A percentile compares a stretch with the other conserved stretches of the same genome.
Conservation (phyloP, 176 grass and related monocot genomes). For the Bothriochloa decipiens region DNA sequence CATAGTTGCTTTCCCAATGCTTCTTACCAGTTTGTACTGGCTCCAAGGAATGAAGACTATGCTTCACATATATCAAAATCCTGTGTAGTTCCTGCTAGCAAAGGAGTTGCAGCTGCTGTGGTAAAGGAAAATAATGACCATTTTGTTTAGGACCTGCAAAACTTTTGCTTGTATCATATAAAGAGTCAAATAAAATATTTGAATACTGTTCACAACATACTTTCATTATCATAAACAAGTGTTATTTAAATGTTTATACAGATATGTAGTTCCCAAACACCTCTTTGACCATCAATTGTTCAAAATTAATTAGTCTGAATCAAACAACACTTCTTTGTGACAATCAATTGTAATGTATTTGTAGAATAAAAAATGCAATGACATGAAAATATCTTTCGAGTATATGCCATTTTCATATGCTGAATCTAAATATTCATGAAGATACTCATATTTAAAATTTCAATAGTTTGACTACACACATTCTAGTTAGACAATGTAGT, state of each 20-base stretch:
- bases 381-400: not conserved
- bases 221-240: not conserved
- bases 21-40: slow-evolving; percentile 63
- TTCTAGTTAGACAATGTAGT: not conserved
- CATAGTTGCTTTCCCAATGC: slow-evolving; percentile 85
- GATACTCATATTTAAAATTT: not conserved
- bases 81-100: slow-evolving; percentile 42
- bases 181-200: slow-evolving; percentile 16
- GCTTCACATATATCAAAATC: slow-evolving; percentile 37
- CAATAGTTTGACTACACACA: not conserved
- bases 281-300: not conserved
- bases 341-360: not conserved
- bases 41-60: slow-evolving; percentile 14
- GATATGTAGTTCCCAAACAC: not conserved
- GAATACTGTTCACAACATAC: slow-evolving; percentile 13
- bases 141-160: slow-evolving; percentile 16
- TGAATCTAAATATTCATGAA: slow-evolving; percentile 13
- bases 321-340: not conserved
- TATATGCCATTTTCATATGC: not conserved
- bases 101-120: slow-evolving; percentile 34
- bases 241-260: not conserved
- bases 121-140: slow-evolving; percentile 46
- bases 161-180: slow-evolving; percentile 22
- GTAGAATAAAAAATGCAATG: not conserved
- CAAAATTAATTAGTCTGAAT: not conserved